Percentiles rank a stretch among this genome's conserved stretches.
These are phyloP conservation scores for Trichosanthes truncata DNA, from an alignment of 306 rosid genomes.

Conservation along the genomic window DNA sequence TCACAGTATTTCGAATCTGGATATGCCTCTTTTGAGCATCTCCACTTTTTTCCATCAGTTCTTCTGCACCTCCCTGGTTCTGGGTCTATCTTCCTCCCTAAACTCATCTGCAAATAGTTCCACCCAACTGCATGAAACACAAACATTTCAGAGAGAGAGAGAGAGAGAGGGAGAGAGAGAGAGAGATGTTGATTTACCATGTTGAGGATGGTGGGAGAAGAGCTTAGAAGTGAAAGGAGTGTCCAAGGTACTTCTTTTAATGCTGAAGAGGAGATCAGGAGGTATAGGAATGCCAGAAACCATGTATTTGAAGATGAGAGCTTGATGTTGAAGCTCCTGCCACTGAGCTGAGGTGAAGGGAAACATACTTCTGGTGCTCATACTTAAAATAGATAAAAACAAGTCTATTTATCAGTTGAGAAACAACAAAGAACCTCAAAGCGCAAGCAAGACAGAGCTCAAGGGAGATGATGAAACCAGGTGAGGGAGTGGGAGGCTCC, in stretches of 20 bases:
- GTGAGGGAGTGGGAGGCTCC: neutral
- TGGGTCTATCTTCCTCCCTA: conserved; percentile 91
- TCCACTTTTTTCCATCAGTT: conserved; percentile 98
- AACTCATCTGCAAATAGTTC: conserved; percentile 84
- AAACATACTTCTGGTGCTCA: conserved; percentile 55
- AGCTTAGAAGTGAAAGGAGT: conserved; percentile 51
- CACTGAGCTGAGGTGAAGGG: conserved; percentile 89
- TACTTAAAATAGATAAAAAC: conserved; percentile 9
- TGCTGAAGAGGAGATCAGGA: conserved; percentile 70
- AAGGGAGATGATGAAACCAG: neutral
- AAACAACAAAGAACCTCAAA: conserved; percentile 2
- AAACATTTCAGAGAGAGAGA: neutral
- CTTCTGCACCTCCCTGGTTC: conserved; percentile 98
- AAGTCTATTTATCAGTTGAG: neutral
- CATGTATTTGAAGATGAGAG: conserved; percentile 92
- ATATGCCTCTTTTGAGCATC: conserved; percentile 92
- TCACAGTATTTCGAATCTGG: conserved; percentile 95
- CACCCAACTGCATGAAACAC: conserved; percentile 63
- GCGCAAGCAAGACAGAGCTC: neutral
- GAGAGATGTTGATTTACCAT: conserved; percentile 28
- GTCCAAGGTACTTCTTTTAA: conserved; percentile 54
- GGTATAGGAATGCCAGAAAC: conserved; percentile 87
- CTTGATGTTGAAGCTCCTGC: conserved; percentile 99
- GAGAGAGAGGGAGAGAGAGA: neutral
- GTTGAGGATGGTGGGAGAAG: conserved; percentile 54